Evolutionary conservation across 257 asterid species (phyloP).

Genomic region (Voacanga thouarsii): DNA sequence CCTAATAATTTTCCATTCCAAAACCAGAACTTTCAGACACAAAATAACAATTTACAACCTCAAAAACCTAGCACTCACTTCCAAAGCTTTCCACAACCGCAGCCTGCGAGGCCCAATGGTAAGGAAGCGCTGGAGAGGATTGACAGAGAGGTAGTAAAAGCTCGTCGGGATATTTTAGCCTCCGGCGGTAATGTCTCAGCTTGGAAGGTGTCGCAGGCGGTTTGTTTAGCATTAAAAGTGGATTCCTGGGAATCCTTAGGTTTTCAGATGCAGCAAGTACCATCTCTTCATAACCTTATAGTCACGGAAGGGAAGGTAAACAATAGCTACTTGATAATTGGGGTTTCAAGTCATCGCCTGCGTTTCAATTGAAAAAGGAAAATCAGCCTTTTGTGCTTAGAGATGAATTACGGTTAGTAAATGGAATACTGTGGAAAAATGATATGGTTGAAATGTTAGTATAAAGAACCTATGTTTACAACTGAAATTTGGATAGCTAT

Average conservation of each 20-base stretch:
- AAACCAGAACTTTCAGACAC: slow-evolving; percentile 32
- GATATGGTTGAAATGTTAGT: neutral
- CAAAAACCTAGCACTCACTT: slow-evolving; percentile 14
- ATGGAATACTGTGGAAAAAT: neutral
- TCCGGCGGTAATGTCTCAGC: slow-evolving; percentile 53
- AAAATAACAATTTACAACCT: slow-evolving; percentile 16
- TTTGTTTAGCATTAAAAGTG: slow-evolving; percentile 47
- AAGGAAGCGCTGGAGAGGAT: slow-evolving; percentile 41
- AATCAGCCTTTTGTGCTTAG: neutral
- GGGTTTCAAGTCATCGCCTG: too few relatives aligned
- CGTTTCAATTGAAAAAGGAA: too few relatives aligned
- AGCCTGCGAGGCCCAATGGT: slow-evolving; percentile 6
- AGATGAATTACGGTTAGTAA: too few relatives aligned
- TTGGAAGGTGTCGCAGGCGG: slow-evolving; percentile 87
- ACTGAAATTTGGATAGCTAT: neutral
- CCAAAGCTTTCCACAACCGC: slow-evolving; percentile 18
- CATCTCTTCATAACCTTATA: slow-evolving; percentile 55
- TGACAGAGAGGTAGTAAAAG: slow-evolving; percentile 57
- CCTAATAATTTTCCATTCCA: slow-evolving; percentile 20
- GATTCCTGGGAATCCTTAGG: slow-evolving; percentile 90
- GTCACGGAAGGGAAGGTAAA: slow-evolving; percentile 73
- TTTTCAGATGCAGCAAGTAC: slow-evolving; percentile 71
- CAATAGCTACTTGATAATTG: neutral
- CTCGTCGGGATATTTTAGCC: slow-evolving; percentile 42
- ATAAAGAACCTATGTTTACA: too few relatives aligned